A percentile compares a stretch with the other conserved stretches of the same genome.
Conservation (phyloP, 768 basidiomycete genomes). For the Kwoniella bestiolae region DNA sequence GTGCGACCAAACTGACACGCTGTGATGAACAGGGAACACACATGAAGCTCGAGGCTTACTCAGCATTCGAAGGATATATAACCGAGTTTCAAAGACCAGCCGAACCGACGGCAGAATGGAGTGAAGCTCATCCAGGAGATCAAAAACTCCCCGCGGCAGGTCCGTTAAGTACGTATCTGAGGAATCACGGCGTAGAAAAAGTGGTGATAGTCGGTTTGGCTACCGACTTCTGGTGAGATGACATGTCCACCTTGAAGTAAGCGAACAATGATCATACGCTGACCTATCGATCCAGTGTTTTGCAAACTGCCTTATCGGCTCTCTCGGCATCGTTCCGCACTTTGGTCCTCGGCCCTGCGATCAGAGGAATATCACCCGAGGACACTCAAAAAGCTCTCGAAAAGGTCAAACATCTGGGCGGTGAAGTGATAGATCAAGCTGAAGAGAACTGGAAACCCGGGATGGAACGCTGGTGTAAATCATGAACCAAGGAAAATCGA, state of each 20-base stretch:
- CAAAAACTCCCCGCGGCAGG: conserved; percentile 61
- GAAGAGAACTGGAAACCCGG: not conserved
- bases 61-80: conserved; percentile 65
- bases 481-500: not conserved
- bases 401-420: conserved; percentile 21
- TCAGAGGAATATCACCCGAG: conserved; percentile 31
- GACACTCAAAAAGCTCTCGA: conserved; percentile 23
- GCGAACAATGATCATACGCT: too few species aligned
- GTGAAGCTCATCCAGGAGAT: conserved; percentile 41
- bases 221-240: conserved; percentile 74
- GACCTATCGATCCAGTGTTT: conserved; percentile 22
- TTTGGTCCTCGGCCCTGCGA: conserved; percentile 29
- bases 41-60: conserved; percentile 72
- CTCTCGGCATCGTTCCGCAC: conserved; percentile 35
- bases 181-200: conserved; percentile 62
- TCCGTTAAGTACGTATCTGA: conserved; percentile 34
- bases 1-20: not conserved
- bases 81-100: conserved; percentile 23
- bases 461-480: not conserved
- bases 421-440: conserved; percentile 17
- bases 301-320: conserved; percentile 26
- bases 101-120: conserved; percentile 18
- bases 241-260: too few species aligned
- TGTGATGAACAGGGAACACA: conserved; percentile 54
- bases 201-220: conserved; percentile 70